A percentile compares a stretch with the other conserved stretches of the same genome.
phyloP scores from a whole-genome alignment of 148 eudicot species.

The Rheum nobile region DNA sequence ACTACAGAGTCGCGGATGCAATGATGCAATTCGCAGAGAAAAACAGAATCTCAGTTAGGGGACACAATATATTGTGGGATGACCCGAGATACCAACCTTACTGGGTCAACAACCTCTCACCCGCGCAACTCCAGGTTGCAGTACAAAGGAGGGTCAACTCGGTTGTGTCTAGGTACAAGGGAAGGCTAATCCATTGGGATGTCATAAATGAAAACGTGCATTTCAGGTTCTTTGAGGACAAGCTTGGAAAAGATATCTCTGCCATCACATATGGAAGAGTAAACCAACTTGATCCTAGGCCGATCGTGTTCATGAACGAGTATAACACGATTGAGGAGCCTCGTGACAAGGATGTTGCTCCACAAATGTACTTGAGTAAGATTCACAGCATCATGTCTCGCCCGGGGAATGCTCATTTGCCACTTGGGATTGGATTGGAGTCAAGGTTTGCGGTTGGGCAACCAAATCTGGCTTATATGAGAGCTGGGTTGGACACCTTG shows the following conservation, averaged over 20 bases:
- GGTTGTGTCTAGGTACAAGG: slow-evolving; percentile 45
- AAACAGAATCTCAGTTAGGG: slow-evolving; percentile 25
- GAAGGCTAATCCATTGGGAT: slow-evolving; percentile 54
- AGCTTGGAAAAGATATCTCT: slow-evolving; percentile 45
- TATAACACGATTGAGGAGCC: slow-evolving; percentile 41
- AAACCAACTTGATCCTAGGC: slow-evolving; percentile 28
- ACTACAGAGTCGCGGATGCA: slow-evolving; percentile 27
- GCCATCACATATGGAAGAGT: slow-evolving; percentile 30
- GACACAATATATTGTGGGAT: slow-evolving; percentile 41
- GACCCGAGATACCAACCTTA: slow-evolving; percentile 28
- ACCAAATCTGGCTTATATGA: slow-evolving; percentile 44
- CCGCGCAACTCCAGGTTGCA: slow-evolving; percentile 16
- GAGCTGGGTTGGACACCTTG: slow-evolving; percentile 45
- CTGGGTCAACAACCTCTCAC: slow-evolving; percentile 20
- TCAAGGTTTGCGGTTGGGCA: slow-evolving; percentile 30
- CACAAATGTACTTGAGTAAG: slow-evolving; percentile 35
- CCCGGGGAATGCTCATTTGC: slow-evolving; percentile 20
- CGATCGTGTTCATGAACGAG: slow-evolving; percentile 51
- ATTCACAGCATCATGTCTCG: slow-evolving; percentile 22
- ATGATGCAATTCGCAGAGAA: slow-evolving; percentile 32
- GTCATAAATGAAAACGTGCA: slow-evolving; percentile 64
- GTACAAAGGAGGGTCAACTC: slow-evolving; percentile 27
- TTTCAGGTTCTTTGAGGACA: slow-evolving; percentile 28
- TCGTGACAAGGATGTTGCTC: slow-evolving; percentile 22
- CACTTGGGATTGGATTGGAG: slow-evolving; percentile 46